phyloP scores from a whole-genome alignment of 768 basidiomycete genomes.

The Mycena alexandri region DNA sequence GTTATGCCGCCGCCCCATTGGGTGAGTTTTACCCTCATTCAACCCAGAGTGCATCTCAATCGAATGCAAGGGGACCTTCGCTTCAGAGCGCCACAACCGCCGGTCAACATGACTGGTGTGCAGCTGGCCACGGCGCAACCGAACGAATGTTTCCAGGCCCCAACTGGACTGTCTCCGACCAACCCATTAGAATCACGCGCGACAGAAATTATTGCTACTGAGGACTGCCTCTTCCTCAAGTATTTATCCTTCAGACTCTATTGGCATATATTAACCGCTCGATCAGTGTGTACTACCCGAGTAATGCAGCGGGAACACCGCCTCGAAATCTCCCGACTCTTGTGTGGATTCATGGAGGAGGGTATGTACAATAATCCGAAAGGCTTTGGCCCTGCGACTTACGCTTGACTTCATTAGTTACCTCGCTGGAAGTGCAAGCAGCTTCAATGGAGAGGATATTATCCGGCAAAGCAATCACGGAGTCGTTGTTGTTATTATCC shows the following conservation, averaged over 20 bases:
- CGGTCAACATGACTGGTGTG: slow-evolving; percentile 26
- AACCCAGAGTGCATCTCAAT: background rate
- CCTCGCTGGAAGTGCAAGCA: slow-evolving; percentile 4
- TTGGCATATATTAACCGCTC: slow-evolving; percentile 8
- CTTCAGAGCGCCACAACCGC: slow-evolving; percentile 34
- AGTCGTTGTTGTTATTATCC: slow-evolving; percentile 38
- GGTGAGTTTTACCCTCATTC: background rate
- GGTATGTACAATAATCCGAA: background rate
- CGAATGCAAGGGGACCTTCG: slow-evolving; percentile 30
- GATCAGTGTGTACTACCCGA: slow-evolving; percentile 53
- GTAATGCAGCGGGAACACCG: slow-evolving; percentile 39
- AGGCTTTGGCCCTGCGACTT: no score
- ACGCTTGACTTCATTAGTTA: slow-evolving; percentile 20
- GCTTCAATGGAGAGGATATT: slow-evolving; percentile 36
- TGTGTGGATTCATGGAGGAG: slow-evolving; percentile 60
- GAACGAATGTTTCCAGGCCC: slow-evolving; percentile 40
- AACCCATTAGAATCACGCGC: slow-evolving; percentile 33
- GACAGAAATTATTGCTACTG: background rate
- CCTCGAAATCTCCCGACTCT: slow-evolving; percentile 51
- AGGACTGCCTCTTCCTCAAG: slow-evolving; percentile 24
- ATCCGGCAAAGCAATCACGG: slow-evolving; percentile 35
- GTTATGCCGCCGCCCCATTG: slow-evolving; percentile 50
- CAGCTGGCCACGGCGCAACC: slow-evolving; percentile 36
- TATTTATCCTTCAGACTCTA: no score
- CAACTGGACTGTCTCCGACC: slow-evolving; percentile 32